Evolutionary conservation across 2,329 filamentous ascomycete species (phyloP).

Genomic region (Tolypocladium tropicale): DNA sequence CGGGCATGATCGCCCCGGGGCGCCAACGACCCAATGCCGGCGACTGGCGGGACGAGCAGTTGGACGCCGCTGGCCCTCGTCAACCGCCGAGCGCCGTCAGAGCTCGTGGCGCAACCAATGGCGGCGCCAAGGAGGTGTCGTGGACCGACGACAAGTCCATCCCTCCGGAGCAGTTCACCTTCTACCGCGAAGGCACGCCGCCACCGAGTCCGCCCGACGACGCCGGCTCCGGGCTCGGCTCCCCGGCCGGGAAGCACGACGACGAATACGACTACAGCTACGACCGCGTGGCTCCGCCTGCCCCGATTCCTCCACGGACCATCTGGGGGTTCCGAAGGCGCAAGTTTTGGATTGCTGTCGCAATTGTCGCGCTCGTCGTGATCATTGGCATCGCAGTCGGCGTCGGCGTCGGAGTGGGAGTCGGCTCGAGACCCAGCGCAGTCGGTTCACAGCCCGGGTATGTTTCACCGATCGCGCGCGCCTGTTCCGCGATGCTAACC

Average conservation of each 20-base stretch:
- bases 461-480: background rate
- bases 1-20: background rate
- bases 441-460: conserved; percentile 2
- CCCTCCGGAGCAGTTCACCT: conserved; percentile 19
- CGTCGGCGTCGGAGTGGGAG: conserved; percentile 27
- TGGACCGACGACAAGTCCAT: background rate
- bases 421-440: conserved; percentile 14
- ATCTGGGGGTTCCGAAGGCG: conserved; percentile 16
- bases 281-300: conserved; percentile 12
- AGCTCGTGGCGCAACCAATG: background rate
- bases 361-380: conserved; percentile 14
- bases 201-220: conserved; percentile 20
- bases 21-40: background rate
- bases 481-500: background rate
- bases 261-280: conserved; percentile 14
- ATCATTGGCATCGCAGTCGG: conserved; percentile 29
- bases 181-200: conserved; percentile 30
- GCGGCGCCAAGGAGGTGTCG: background rate
- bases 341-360: conserved; percentile 24
- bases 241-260: conserved; percentile 7
- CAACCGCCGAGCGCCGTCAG: background rate
- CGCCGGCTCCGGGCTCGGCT: conserved; percentile 1
- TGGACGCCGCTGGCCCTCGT: background rate
- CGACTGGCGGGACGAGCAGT: background rate
- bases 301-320: conserved; percentile 11